Conservation (phyloP, 192 early-diverging fungal species). For the Dimargaris xerosporica region DNA sequence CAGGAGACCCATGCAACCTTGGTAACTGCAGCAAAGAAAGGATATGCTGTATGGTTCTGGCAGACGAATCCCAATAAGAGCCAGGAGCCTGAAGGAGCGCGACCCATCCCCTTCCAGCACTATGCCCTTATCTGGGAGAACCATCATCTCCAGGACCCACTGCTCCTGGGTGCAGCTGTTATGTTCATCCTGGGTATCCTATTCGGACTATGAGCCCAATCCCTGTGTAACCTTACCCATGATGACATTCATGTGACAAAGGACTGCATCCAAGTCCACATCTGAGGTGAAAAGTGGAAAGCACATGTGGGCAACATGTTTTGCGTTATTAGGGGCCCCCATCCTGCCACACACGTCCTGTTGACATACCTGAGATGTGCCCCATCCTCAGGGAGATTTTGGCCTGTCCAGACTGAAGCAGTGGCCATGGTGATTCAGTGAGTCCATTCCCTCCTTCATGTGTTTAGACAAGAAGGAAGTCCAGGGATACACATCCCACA, state of each 20-base stretch:
- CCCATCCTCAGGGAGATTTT: background rate
- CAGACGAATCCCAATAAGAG: background rate
- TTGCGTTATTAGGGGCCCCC: background rate
- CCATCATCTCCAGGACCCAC: background rate
- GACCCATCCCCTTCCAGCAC: background rate
- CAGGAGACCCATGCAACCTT: background rate
- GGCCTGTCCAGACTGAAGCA: background rate
- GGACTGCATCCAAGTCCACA: background rate
- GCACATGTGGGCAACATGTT: background rate
- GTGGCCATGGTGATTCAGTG: background rate
- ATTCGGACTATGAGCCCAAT: background rate
- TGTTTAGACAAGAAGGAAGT: background rate
- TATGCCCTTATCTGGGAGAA: background rate
- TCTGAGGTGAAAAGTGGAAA: constrained; percentile 1
- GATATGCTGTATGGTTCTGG: background rate
- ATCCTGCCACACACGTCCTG: background rate
- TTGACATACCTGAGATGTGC: background rate
- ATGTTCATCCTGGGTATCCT: background rate
- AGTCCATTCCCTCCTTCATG: background rate
- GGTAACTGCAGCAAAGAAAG: background rate
- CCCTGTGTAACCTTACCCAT: background rate
- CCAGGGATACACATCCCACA: background rate
- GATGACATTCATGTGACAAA: background rate
- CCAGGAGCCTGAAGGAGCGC: background rate
- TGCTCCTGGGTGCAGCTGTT: background rate